These are phyloP conservation scores for Allomyces macrogynus DNA, from an alignment of 192 early-diverging fungal species.

Conservation along the genomic window DNA sequence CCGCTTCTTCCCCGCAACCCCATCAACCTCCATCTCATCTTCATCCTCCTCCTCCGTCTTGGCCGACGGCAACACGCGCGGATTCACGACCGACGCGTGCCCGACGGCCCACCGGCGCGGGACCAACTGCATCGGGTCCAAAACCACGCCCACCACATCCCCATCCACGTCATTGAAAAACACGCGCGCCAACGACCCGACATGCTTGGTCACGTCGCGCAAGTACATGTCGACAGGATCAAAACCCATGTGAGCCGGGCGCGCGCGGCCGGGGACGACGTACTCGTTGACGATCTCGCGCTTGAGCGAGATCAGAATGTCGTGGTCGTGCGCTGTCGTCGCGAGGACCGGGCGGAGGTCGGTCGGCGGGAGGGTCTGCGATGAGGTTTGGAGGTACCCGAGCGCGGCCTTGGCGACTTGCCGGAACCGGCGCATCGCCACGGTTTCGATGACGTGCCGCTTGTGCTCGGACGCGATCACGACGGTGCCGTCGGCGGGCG, in stretches of 20 bases:
- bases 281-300: not conserved
- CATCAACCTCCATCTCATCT: not conserved
- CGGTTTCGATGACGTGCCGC: not conserved
- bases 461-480: not conserved
- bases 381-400: not conserved
- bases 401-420: not conserved
- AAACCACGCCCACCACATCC: not conserved
- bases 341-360: not conserved
- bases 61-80: not conserved
- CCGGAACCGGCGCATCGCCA: not conserved
- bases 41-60: not conserved
- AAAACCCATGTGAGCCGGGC: not conserved
- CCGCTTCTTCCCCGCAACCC: not conserved
- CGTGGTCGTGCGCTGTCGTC: not conserved
- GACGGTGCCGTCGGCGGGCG: not conserved
- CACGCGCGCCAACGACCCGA: not conserved
- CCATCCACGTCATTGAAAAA: not conserved
- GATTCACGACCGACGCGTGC: not conserved
- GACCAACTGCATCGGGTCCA: not conserved
- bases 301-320: not conserved
- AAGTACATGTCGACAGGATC: not conserved
- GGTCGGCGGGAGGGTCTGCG: not conserved
- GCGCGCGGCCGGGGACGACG: not conserved
- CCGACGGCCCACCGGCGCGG: not conserved
- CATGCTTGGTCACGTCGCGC: not conserved